Base-by-base conservation (phyloP, 306 rosid species). In the Castanea mollissima region DNA sequence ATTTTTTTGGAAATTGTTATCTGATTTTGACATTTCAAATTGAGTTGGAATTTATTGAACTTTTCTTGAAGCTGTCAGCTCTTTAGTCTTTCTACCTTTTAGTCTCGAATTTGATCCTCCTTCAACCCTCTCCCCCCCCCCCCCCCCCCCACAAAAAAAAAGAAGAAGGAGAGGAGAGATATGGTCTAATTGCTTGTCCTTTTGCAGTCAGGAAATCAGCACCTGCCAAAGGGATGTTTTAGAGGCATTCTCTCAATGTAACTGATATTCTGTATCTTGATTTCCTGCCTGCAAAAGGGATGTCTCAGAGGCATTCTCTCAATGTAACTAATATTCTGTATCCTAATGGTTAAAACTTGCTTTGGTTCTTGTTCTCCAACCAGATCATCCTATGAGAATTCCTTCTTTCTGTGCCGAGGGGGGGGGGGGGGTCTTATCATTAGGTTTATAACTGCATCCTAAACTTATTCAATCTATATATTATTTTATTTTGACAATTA, bases 371-470 rank as follows among this genome's bases (percentile, higher is more conserved):
- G 98, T 94, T 76, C 90, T 89, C 80, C 93, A 97, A 73, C 98
- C 97, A 1, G 97, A 94, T 86, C 94, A 94, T 86, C 98, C 97
- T 0, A 97, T 97, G 49, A 87, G 76, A 52, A 92, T 92, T 70
- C 97, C 97, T 46, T 79, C 88, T 1, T 1, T 27, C 2, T 83
- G 70, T 21, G 21, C 21, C 21, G 21, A 21, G 97, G 97, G 31
- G 97, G 94, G 59, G 94, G 59, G 97, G 91, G 87, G 97, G 98
- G 2, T 97, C 97, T 55, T 97, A 92, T 84, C 98, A 94, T 12
- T 94, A 94, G 97, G 98, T 94, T 41, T 55, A 69, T 71, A 49
- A 31, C 67, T 57, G 10, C 60, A 63, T 68, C 38, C 49, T 10
- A 13, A n/a, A 67, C 38, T 63, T 74, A 23, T 41, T 19, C 68